Percentiles rank a stretch among this genome's conserved stretches.
Evolutionary conservation across 768 basidiomycete species (phyloP).

Genomic region (Termitomyces sp.): DNA sequence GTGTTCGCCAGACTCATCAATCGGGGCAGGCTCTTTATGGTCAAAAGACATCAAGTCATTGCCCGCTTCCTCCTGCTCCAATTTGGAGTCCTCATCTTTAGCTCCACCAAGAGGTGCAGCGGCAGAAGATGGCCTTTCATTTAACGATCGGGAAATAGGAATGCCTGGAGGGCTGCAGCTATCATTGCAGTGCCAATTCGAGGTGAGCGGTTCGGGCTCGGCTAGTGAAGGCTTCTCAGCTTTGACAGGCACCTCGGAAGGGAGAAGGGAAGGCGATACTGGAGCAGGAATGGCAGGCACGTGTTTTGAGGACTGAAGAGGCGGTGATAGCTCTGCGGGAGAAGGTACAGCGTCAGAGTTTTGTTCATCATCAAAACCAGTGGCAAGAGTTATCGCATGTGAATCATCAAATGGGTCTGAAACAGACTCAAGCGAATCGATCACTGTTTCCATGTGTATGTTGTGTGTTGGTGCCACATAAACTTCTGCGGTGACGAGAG

Average conservation of each 20-base stretch:
- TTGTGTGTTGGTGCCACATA: background rate
- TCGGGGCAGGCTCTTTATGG: background rate
- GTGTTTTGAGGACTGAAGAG: background rate
- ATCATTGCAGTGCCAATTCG: slow-evolving; percentile 10
- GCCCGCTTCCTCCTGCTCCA: background rate
- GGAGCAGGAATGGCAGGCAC: background rate
- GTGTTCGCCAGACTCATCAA: background rate
- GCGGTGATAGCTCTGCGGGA: background rate
- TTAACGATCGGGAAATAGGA: background rate
- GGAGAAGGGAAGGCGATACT: background rate
- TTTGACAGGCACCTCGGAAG: background rate
- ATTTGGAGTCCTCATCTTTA: background rate
- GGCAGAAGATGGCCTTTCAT: background rate
- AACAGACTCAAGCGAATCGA: background rate
- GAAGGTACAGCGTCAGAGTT: background rate
- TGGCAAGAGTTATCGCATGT: background rate
- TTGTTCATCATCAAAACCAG: background rate
- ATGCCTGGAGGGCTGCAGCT: slow-evolving; percentile 6
- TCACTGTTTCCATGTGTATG: background rate
- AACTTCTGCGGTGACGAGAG: background rate
- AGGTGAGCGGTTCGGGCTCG: background rate
- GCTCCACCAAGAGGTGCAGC: background rate
- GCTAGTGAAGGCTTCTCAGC: background rate
- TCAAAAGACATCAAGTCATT: background rate
- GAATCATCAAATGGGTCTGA: slow-evolving; percentile 11